Conservation (phyloP, 78 protist genomes). For the Cavenderia fasciculata region DNA sequence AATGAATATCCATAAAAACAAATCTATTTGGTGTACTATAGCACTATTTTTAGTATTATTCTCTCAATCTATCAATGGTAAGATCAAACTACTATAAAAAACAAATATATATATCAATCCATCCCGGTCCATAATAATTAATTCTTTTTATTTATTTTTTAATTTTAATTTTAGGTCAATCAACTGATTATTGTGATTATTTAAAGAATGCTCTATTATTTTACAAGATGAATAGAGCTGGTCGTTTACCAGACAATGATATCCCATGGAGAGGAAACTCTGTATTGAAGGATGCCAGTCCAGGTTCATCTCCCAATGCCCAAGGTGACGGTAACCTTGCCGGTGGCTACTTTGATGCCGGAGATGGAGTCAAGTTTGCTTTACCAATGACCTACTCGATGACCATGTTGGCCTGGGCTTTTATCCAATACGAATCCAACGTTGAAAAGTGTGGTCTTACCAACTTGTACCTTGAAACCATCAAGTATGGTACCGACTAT, state of each 20-base stretch:
- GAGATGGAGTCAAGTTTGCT: conserved; percentile 65
- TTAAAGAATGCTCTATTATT: conserved; percentile 31
- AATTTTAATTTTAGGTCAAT: no score
- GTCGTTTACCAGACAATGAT: conserved; percentile 60
- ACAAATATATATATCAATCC: no score
- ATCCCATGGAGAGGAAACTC: conserved; percentile 75
- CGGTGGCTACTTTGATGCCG: conserved; percentile 71
- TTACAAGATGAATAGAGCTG: conserved; percentile 71
- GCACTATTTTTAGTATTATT: no score
- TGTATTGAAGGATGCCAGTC: conserved; percentile 25
- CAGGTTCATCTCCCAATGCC: not conserved
- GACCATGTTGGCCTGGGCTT: conserved; percentile 74
- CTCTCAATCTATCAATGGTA: no score
- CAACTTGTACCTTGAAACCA: conserved; percentile 13
- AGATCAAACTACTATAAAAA: no score
- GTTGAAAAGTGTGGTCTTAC: conserved; percentile 10
- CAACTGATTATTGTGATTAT: conserved; percentile 22
- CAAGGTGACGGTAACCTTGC: conserved; percentile 36
- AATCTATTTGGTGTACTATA: no score
- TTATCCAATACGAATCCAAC: conserved; percentile 19
- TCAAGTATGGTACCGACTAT: conserved; percentile 80
- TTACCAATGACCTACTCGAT: conserved; percentile 76
- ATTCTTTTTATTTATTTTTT: no score
- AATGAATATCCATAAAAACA: no score
- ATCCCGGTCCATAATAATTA: no score